A percentile compares a stretch with the other conserved stretches of the same genome.
Evolutionary conservation across 2,329 filamentous ascomycete species (phyloP).

Genomic region (Zelopaecilomyces penicillatus): DNA sequence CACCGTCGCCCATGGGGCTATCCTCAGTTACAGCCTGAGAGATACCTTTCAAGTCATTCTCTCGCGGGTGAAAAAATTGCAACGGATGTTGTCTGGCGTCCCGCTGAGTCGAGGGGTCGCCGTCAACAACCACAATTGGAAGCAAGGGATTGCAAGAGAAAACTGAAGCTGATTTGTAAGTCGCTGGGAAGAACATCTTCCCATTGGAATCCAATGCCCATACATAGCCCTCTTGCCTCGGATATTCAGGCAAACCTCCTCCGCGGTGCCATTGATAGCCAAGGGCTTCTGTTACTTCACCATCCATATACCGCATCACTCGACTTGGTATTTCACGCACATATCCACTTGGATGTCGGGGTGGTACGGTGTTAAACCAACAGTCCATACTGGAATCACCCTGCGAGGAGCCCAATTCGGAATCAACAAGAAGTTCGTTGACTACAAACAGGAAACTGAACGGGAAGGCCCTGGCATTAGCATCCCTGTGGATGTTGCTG

Average conservation of each 20-base stretch:
- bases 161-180: constrained; percentile 21
- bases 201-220: neutral
- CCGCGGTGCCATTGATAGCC: constrained; percentile 16
- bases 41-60: constrained; percentile 12
- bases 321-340: constrained; percentile 17
- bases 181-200: neutral
- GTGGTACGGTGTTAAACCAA: constrained; percentile 26
- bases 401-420: constrained; percentile 1
- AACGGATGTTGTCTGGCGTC: neutral
- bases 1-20: constrained; percentile 9
- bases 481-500: neutral
- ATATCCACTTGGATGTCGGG: constrained; percentile 15
- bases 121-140: constrained; percentile 23
- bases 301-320: constrained; percentile 29
- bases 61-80: constrained; percentile 2
- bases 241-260: neutral
- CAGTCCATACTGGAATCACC: constrained; percentile 9
- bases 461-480: neutral
- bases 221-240: constrained; percentile 1
- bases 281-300: constrained; percentile 16
- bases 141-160: constrained; percentile 30
- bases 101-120: neutral
- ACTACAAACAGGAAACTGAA: constrained; percentile 31
- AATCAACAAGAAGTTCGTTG: constrained; percentile 23
- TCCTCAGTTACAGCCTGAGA: constrained; percentile 19